Evolutionary conservation across 2,329 filamentous ascomycete genomes (phyloP), one percentile per base, ranked within the genome.

Genomic region (Penicillium occitanis): DNA sequence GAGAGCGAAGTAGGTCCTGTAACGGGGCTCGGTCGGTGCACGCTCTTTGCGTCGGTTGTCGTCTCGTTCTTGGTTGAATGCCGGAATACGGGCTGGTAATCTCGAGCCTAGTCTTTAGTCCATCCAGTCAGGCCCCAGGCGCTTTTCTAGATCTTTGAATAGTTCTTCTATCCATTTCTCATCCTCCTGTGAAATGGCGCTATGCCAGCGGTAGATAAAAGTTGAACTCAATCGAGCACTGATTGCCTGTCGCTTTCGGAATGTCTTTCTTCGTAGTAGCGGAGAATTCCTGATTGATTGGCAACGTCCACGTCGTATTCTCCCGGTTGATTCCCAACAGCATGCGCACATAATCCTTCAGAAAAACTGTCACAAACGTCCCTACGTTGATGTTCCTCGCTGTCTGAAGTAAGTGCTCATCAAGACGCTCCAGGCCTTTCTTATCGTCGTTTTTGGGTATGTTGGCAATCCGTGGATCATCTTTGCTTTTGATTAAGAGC

Each of bases 171-270:
- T 78, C 81, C 81, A 85, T 22, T 77, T 71, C 65, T 82, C 82
- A 68, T 85, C 82, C 8, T 74, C 73, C 22, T 71, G 66, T 3
- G 79, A 82, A 4, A 84, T 76, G 4, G 79, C 75, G 42, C 78
- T 75, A 67, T 85, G 83, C 78, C 82, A 85, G 5, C 83, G 78
- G 69, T 85, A 86, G 8, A 85, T 75, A 33, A 86, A 73, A 73
- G 68, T 85, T 85, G 72, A 86, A 86, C 69, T 85, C 84, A 35
- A 80, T 79, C 3, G 79, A 80, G 50, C 83, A 81, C 67, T 85
- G 83, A 68, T 85, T 85, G 10, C 84, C 84, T 7, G 79, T 77
- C 2, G 79, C 83, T 30, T 78, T 72, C 1, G 78, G 74, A 22
- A 77, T 73, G 7, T 76, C 76, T 19, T 77, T 73, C 35, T 63